Evolutionary conservation across 257 asterid species (phyloP).

Genomic region (Phtheirospermum japonicum): DNA sequence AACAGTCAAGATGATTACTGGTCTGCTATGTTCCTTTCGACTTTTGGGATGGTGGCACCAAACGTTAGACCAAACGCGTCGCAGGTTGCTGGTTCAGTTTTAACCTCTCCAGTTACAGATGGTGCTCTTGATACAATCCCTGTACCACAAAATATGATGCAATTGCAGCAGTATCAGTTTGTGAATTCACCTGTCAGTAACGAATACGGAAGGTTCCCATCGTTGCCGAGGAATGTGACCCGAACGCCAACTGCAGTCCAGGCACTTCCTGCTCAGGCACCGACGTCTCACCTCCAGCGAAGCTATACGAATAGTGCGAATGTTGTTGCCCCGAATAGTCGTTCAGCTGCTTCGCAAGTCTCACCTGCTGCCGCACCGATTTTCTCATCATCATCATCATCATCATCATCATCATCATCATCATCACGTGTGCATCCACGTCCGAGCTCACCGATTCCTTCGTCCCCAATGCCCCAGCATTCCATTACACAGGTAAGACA

Average conservation of each 20-base stretch:
- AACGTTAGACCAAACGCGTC: conserved; percentile 30
- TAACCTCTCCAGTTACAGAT: conserved; percentile 14
- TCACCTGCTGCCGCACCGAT: conserved; percentile 24
- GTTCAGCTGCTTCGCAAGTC: conserved; percentile 40
- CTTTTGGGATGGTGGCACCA: conserved; percentile 35
- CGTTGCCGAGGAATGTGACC: conserved; percentile 39
- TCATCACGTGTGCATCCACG: conserved; percentile 29
- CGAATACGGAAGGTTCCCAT: conserved; percentile 48
- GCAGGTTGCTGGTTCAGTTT: conserved; percentile 8
- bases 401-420: conserved; percentile 23
- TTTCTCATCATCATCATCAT: conserved; percentile 25
- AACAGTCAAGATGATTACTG: conserved; percentile 43
- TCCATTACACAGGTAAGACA: conserved; percentile 36
- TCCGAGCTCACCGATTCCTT: conserved; percentile 32
- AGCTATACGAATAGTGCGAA: conserved; percentile 30
- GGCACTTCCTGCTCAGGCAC: conserved; percentile 63
- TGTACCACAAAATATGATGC: conserved; percentile 33
- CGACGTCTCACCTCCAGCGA: conserved; percentile 37
- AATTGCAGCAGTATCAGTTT: conserved; percentile 42
- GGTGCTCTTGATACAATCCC: conserved; percentile 35
- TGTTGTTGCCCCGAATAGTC: conserved; percentile 24
- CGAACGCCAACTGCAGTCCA: conserved; percentile 57
- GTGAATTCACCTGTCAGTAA: conserved; percentile 34
- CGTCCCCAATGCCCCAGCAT: conserved; percentile 39
- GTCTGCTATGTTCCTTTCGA: conserved; percentile 47